phyloP scores from a whole-genome alignment of 1,284 basidiomycete species.

The Ceratobasidium sp. region DNA sequence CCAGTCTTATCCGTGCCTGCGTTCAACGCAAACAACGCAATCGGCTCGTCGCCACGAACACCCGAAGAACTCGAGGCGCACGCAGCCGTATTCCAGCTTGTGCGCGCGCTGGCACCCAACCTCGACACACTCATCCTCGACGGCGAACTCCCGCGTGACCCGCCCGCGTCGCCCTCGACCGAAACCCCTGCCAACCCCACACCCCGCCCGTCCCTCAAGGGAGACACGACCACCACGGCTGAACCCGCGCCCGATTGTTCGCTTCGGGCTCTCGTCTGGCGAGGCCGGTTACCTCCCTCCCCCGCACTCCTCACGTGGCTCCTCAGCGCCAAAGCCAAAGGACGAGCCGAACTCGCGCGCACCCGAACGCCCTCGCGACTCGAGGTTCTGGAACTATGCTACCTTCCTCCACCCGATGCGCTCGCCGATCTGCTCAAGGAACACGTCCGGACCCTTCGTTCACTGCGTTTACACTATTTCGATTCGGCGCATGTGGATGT shows the following conservation, averaged over 20 bases:
- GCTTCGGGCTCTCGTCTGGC: constrained; percentile 22
- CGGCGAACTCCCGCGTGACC: constrained; percentile 24
- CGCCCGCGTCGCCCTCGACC: neutral
- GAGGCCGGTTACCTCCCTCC: constrained; percentile 14
- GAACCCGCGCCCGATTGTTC: constrained; percentile 26
- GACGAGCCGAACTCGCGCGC: neutral
- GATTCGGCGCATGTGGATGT: constrained; percentile 9
- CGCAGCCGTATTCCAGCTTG: constrained; percentile 21
- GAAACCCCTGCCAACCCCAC: neutral
- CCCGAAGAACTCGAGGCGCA: neutral
- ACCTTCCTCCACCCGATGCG: constrained; percentile 20
- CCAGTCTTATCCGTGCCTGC: neutral
- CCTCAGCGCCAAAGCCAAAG: constrained; percentile 25
- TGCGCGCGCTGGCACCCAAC: constrained; percentile 15
- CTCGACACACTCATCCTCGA: constrained; percentile 17
- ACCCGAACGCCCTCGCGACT: neutral
- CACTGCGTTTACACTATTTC: constrained; percentile 19
- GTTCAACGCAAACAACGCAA: constrained; percentile 16
- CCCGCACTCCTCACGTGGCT: constrained; percentile 28
- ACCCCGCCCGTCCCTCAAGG: neutral
- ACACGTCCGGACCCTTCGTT: constrained; percentile 12
- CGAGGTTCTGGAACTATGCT: constrained; percentile 23
- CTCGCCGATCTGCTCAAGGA: constrained; percentile 9
- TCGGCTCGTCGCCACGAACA: neutral
- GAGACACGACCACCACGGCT: neutral